Base-by-base conservation (phyloP, 2,329 filamentous ascomycete genomes). In the Colletotrichum sp. region DNA sequence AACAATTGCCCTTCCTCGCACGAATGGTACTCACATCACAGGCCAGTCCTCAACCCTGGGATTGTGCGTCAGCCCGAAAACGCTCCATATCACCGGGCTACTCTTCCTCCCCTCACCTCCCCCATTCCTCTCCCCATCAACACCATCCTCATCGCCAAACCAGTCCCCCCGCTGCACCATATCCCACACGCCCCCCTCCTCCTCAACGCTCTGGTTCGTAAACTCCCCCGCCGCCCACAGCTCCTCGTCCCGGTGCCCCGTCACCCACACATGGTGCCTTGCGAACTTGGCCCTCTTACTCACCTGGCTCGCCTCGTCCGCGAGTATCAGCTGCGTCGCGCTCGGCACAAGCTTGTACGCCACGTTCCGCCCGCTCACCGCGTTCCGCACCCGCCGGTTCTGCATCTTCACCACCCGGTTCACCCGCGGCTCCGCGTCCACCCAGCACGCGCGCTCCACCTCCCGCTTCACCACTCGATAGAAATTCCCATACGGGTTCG, bases 401-500 rank as follows among this genome's bases (percentile, higher is more conserved):
- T 90, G 85, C 49, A 91, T 81, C 75, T 88, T 88, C 75, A 90
- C 84, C 8, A 85, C 81, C 3, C 89, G 85, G 75, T 92, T 92
- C 39, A 89, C 82, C 12, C 83, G 80, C 0, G 91, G 89, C 74
- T 89, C 90, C 1, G 91, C 89, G 68, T 92, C 90, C 6, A 90
- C 82, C 72, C 87, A 87, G 6, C 85, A 80, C 2, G 90, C 87
- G 57, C 83, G 83, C 44, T 87, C 84, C 8, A 93, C 83, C 1
- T 83, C 79, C 0, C 84, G 86, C 65, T 90, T 88, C 21, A 86
- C 84, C 60, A 93, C 83, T 73, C 90, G 85, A 83, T 93, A 94
- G 71, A 87, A 88, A 80, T 92, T 93, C 32, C 93, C 92, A 52
- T 88, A 85, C 0, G 92, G 91, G 79, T 94, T 94, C 4, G 88